These are phyloP conservation scores for Cystobasidium sp. DNA, from an alignment of 1,284 basidiomycete genomes.

Conservation along the genomic window DNA sequence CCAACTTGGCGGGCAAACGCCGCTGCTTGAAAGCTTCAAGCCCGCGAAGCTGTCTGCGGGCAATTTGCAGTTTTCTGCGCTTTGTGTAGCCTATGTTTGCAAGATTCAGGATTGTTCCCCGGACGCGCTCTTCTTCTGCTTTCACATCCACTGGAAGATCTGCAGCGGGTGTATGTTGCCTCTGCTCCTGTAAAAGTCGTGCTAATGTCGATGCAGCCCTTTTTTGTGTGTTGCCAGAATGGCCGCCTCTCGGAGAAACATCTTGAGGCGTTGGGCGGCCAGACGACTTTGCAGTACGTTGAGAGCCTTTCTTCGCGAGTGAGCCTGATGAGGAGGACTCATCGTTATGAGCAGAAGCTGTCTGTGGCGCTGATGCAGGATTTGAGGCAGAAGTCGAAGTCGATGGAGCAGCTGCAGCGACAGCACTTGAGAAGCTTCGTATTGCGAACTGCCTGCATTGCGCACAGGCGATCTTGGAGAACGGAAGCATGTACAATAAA, in stretches of 20 bases:
- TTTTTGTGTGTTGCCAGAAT: background rate
- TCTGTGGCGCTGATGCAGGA: slow-evolving; percentile 6
- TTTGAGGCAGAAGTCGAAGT: slow-evolving; percentile 11
- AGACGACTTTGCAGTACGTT: no score
- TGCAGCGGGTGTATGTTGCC: background rate
- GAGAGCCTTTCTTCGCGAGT: no score
- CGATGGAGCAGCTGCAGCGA: slow-evolving; percentile 17
- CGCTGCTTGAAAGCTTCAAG: no score
- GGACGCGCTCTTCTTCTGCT: no score
- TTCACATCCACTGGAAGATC: no score
- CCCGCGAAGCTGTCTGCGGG: no score
- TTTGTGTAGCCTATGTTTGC: no score
- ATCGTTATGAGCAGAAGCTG: background rate
- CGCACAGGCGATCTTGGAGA: slow-evolving; percentile 21
- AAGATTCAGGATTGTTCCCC: no score
- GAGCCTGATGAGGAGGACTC: background rate
- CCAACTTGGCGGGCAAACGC: no score
- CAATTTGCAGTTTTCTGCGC: no score
- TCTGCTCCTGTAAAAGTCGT: background rate
- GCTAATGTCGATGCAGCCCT: background rate
- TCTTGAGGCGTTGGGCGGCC: no score
- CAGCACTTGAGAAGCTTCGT: slow-evolving; percentile 25
- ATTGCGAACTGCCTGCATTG: slow-evolving; percentile 33
- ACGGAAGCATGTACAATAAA: slow-evolving; percentile 15
- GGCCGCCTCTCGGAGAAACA: no score